Evolutionary conservation across 2,329 filamentous ascomycete genomes (phyloP), one percentile per base, ranked within the genome.

Genomic region (Incumbomyces lentus): DNA sequence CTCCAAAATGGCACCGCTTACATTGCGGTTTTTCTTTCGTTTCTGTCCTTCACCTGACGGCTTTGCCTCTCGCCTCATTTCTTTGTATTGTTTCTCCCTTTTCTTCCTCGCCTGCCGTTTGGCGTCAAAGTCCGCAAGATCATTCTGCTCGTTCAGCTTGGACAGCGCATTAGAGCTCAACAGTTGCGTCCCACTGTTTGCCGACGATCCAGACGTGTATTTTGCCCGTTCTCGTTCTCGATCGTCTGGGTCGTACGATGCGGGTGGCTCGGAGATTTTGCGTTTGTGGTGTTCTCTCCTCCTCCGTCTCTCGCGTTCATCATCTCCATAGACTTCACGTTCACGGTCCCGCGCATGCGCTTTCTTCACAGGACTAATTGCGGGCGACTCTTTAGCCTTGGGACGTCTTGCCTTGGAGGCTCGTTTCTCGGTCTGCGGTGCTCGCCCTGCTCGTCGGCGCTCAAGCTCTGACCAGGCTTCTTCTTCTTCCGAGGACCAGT

Each of bases 1-100:
- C 58, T 86, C 83, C 55, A 84, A 67, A 14, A 82, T 65, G 0
- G 80, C 79, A 16, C 82, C 82, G 52, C 82, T 86, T 16, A 83
- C 80, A n/a, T 84, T 70, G 50, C 83, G 69, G 47, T 72, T 72
- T 58, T 78, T 35, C 36, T 33, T 35, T 17, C 43, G 43, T 26
- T 29, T 35, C 34, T 52, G 49, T 53, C 72, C 73, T 35, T 63
- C 62, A n/a, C 57, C 55, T 26, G 33, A 29, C 10, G 36, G 8
- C 19, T 44, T 14, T 18, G 50, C 59, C 22, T 60, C 59, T 40
- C 56, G 60, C 40, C 52, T 53, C 26, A 57, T 44, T n/a, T 49
- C 52, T 19, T 57, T 54, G 49, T 58, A 54, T 19, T 54, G 62
- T 55, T 56, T 65, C 60, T 62, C 64, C 40, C 59, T 59, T 47